Percentiles rank a stretch among this genome's conserved stretches.
Evolutionary conservation across 2,329 filamentous ascomycete species (phyloP).

Genomic region (Trichoderma arundinaceum): DNA sequence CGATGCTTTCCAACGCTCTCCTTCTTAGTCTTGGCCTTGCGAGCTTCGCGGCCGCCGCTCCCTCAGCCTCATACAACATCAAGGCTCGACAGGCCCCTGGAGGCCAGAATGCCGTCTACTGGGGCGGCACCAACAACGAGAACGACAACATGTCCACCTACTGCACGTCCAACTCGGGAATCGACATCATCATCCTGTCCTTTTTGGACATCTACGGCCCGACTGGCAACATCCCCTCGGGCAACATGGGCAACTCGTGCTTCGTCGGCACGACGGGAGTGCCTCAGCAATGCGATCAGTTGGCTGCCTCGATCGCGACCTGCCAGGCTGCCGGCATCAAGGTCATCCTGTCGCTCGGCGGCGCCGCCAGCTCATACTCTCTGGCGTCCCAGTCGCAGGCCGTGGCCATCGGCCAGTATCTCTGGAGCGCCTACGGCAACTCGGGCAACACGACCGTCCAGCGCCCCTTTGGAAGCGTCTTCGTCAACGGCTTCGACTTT

Average conservation of each 20-base stretch:
- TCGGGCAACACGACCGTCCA: slow-evolving; percentile 41
- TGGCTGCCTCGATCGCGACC: slow-evolving; percentile 49
- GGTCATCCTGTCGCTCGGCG: slow-evolving; percentile 53
- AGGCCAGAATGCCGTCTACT: slow-evolving; percentile 43
- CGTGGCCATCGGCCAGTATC: slow-evolving; percentile 34
- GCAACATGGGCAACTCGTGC: slow-evolving; percentile 48
- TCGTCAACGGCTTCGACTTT: slow-evolving; percentile 60
- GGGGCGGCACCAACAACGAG: slow-evolving; percentile 41
- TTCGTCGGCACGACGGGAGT: slow-evolving; percentile 39
- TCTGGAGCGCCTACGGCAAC: slow-evolving; percentile 53
- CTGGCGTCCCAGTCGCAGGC: slow-evolving; percentile 37
- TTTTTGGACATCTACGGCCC: slow-evolving; percentile 49
- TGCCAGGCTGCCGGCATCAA: slow-evolving; percentile 53
- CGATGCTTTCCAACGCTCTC: slow-evolving; percentile 12
- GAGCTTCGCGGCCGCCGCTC: slow-evolving; percentile 30
- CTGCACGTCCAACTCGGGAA: slow-evolving; percentile 46
- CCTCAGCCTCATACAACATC: neutral
- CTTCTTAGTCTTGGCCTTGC: slow-evolving; percentile 18
- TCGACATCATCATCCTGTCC: slow-evolving; percentile 51
- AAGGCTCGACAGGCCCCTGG: slow-evolving; percentile 32
- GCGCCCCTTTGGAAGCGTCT: slow-evolving; percentile 54
- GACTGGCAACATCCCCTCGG: slow-evolving; percentile 46
- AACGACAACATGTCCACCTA: slow-evolving; percentile 46
- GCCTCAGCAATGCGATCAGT: slow-evolving; percentile 42
- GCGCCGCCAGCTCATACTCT: slow-evolving; percentile 45